Conservation (phyloP, 2,329 filamentous ascomycete genomes). For the Arthrobotrys sinensis region DNA sequence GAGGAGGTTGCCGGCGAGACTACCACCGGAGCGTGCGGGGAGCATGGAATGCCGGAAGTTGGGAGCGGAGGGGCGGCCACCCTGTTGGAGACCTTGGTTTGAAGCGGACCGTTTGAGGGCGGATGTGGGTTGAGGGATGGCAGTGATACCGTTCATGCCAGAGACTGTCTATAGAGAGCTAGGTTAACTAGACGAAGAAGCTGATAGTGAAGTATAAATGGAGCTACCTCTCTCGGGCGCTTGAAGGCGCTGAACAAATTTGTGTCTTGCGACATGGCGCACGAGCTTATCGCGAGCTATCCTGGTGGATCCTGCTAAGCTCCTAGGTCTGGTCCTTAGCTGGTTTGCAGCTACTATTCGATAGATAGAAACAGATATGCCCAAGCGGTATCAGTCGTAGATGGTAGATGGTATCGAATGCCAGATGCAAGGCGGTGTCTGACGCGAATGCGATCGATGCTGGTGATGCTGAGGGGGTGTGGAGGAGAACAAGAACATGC, state of each 20-base stretch:
- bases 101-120: conserved; percentile 94
- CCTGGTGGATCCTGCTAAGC: conserved; percentile 35
- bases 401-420: conserved; percentile 9
- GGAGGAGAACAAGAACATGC: conserved; percentile 1
- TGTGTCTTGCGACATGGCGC: conserved; percentile 63
- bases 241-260: conserved; percentile 65
- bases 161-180: conserved; percentile 80
- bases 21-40: conserved; percentile 48
- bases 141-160: conserved; percentile 79
- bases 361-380: not conserved
- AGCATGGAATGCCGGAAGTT: conserved; percentile 61
- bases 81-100: conserved; percentile 75
- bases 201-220: conserved; percentile 19
- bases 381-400: not conserved
- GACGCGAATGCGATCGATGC: not conserved
- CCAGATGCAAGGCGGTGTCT: not conserved
- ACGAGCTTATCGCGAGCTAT: conserved; percentile 46
- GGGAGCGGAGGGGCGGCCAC: conserved; percentile 71
- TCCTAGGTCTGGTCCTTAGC: not conserved
- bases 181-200: conserved; percentile 33
- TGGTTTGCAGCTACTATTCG: not conserved
- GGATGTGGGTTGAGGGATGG: conserved; percentile 90
- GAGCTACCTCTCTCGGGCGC: conserved; percentile 64
- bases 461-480: conserved; percentile 6
- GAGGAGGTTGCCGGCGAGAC: conserved; percentile 75